Base-by-base conservation (phyloP, 2,329 filamentous ascomycete species). In the Cladosporium sp. region DNA sequence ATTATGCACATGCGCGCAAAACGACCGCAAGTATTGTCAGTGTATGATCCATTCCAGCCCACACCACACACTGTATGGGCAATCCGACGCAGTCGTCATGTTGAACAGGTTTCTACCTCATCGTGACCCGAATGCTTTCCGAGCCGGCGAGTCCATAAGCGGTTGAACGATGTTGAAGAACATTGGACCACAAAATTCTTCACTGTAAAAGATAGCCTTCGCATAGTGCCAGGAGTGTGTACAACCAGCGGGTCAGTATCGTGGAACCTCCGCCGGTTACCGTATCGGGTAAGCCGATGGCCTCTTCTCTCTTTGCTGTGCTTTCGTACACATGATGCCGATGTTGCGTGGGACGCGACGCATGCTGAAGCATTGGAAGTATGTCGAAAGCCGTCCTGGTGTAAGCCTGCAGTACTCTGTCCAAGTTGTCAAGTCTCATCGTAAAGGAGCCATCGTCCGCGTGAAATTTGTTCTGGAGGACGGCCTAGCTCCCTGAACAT, bases 21-120 rank as follows among this genome's bases (percentile, higher is more conserved):
- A 46, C 18, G 18, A 39, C 23, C 51, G 23, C 32, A 16, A 43
- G 30, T 30, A 5, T 23, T 43, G 32, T 46, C 16, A 21, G 30
- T 56, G n/a, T 26, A 63, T 25, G 49, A 23, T 26, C 60, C 60
- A 51, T 63, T 63, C n/a, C 51, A 54, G 30, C n/a, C 49, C n/a
- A 43, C 60, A 30, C 11, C 46, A 46, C 39, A 21, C 30, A 11
- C 39, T 21, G 8, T 46, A 30, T 63, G 49, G 60, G 49, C 34
- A 56, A 56, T 54, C 60, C 60, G 49, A 25, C 3, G 18, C 7
- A 25, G 21, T 56, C 60, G 32, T 63, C 60, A 32, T 23, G 34
- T 63, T 46, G 49, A 46, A 32, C 25, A 28, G 49, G 49, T 56
- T 28, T 60, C 58, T 32, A 46, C 58, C 59, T 32, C 54, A 63